phyloP scores from a whole-genome alignment of 768 basidiomycete genomes.

The Termitomyces sp. region DNA sequence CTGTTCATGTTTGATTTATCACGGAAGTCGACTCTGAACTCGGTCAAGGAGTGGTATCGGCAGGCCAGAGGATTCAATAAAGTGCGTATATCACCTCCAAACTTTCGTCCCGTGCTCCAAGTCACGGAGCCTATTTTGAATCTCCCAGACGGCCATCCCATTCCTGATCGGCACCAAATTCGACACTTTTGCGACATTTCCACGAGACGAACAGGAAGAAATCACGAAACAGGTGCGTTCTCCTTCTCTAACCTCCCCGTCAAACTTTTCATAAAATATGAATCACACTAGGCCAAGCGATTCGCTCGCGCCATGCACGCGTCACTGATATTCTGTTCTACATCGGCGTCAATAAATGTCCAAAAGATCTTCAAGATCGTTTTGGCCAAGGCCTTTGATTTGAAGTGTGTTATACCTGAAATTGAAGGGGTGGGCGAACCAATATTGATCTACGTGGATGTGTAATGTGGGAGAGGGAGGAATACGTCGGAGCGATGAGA shows the following conservation, averaged over 20 bases:
- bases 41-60: constrained; percentile 99
- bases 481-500: constrained; percentile 10
- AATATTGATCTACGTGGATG: constrained; percentile 89
- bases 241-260: neutral
- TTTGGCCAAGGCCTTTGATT: constrained; percentile 93
- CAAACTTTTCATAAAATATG: constrained; percentile 1
- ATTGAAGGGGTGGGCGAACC: constrained; percentile 97
- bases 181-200: constrained; percentile 94
- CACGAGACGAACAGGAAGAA: constrained; percentile 97
- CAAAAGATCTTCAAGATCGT: constrained; percentile 99
- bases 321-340: constrained; percentile 99
- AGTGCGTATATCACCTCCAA: constrained; percentile 42
- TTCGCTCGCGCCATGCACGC: constrained; percentile 99
- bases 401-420: constrained; percentile 98
- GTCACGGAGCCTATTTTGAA: neutral
- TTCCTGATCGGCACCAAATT: constrained; percentile 99
- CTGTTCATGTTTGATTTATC: constrained; percentile 99
- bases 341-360: constrained; percentile 97
- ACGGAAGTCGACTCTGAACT: constrained; percentile 95
- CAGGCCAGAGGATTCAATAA: constrained; percentile 99
- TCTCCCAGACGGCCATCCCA: constrained; percentile 87
- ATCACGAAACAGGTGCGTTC: constrained; percentile 88
- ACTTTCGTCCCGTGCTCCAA: neutral
- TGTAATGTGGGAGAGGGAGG: constrained; percentile 35
- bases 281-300: constrained; percentile 73